phyloP scores from a whole-genome alignment of 108 stramenopile species.

The Fragilaria radians region DNA sequence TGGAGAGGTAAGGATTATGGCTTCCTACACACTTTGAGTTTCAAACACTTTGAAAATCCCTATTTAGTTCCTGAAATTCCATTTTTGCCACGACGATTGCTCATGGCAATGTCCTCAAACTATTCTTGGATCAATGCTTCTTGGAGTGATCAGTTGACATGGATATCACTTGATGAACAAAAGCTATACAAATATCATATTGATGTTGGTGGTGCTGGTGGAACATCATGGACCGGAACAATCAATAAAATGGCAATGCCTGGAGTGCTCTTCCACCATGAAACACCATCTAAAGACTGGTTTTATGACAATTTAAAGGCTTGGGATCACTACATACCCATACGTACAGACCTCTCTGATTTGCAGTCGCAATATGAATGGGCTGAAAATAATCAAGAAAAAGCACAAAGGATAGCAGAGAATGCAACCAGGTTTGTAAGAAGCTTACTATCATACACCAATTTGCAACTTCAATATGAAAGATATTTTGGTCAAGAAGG shows the following conservation, averaged over 20 bases:
- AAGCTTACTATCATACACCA: neutral
- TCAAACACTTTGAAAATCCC: too few relatives aligned
- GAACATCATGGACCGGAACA: slow-evolving; percentile 25
- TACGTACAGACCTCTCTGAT: slow-evolving; percentile 13
- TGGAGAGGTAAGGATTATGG: too few relatives aligned
- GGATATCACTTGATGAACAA: too few relatives aligned
- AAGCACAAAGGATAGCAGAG: slow-evolving; percentile 14
- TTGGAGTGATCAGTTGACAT: too few relatives aligned
- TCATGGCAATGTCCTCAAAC: too few relatives aligned
- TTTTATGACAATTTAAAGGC: slow-evolving; percentile 24
- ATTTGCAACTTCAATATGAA: neutral
- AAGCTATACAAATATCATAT: slow-evolving; percentile 13
- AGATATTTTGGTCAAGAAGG: neutral
- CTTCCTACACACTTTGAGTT: too few relatives aligned
- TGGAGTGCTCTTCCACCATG: slow-evolving; percentile 11
- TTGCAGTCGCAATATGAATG: slow-evolving; percentile 13
- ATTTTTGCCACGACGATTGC: too few relatives aligned
- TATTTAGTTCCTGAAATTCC: too few relatives aligned
- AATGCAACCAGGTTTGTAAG: slow-evolving; percentile 11
- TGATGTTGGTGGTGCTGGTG: slow-evolving; percentile 23
- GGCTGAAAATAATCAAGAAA: slow-evolving; percentile 13
- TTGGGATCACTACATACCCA: slow-evolving; percentile 38
- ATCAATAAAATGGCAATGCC: slow-evolving; percentile 26
- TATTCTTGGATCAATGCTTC: too few relatives aligned
- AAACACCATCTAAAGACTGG: slow-evolving; percentile 22